These are phyloP conservation scores for Backusella tarrabulga DNA, from an alignment of 192 early-diverging fungal species.

Conservation along the genomic window DNA sequence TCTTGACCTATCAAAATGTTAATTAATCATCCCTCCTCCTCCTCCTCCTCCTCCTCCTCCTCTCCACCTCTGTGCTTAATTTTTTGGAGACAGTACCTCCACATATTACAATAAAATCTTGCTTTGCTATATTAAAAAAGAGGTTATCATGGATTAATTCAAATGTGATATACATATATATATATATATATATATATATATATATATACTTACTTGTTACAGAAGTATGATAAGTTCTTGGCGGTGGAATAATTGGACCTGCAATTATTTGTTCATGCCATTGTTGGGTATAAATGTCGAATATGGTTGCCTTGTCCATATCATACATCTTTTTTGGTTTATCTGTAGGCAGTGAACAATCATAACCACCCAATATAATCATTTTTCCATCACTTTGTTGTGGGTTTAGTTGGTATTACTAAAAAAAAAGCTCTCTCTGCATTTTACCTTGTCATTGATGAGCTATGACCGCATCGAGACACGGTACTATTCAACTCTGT, in stretches of 20 bases:
- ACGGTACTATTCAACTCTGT: not conserved
- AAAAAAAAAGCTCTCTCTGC: not conserved
- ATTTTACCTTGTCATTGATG: conserved; percentile 15
- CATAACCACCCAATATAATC: conserved; percentile 15
- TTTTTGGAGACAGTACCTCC: not conserved
- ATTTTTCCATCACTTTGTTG: conserved; percentile 11
- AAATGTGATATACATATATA: too few relatives aligned
- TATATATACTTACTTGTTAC: conserved; percentile 12
- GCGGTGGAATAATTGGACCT: conserved; percentile 1
- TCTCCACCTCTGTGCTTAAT: not conserved
- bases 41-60: too few relatives aligned
- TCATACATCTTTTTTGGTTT: conserved; percentile 1
- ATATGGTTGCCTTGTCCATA: conserved; percentile 4
- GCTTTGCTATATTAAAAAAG: not conserved
- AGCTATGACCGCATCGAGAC: conserved; percentile 14
- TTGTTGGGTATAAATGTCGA: not conserved
- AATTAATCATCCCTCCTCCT: not conserved
- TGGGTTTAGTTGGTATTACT: not conserved
- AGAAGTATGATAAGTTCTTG: conserved; percentile 16
- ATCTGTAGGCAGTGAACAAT: not conserved
- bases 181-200: too few relatives aligned
- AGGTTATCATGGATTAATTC: too few relatives aligned
- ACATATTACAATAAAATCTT: conserved; percentile 15
- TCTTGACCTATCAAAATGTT: not conserved
- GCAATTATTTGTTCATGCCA: conserved; percentile 11